Conservation (phyloP, 495 filamentous ascomycete species). For the Penicillium taxi region DNA sequence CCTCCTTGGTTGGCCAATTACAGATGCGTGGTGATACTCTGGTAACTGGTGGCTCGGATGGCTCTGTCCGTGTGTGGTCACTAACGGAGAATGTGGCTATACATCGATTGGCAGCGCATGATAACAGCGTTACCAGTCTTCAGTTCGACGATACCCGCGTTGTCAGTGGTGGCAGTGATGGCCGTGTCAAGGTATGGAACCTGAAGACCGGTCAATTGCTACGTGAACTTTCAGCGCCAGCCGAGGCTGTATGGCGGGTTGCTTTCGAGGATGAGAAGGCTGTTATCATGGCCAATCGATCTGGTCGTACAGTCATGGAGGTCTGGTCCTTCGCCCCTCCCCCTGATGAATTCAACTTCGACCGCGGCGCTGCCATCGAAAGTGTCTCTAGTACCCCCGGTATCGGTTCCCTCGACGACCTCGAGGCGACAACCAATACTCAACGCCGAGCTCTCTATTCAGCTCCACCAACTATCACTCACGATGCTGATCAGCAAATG, state of each 20-base stretch:
- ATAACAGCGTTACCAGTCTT: slow-evolving; percentile 94
- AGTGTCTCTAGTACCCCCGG: slow-evolving; percentile 35
- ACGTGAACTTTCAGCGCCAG: slow-evolving; percentile 79
- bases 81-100: slow-evolving; percentile 81
- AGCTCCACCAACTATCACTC: slow-evolving; percentile 25
- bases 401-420: slow-evolving; percentile 16
- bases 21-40: slow-evolving; percentile 92
- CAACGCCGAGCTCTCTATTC: slow-evolving; percentile 24
- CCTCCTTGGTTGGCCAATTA: slow-evolving; percentile 91
- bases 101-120: slow-evolving; percentile 91
- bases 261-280: slow-evolving; percentile 98
- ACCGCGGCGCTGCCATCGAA: slow-evolving; percentile 24
- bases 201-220: slow-evolving; percentile 83
- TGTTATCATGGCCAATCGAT: slow-evolving; percentile 84
- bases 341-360: slow-evolving; percentile 44
- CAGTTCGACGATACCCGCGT: slow-evolving; percentile 94
- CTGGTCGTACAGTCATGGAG: slow-evolving; percentile 90
- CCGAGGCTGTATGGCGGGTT: slow-evolving; percentile 93
- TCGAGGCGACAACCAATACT: slow-evolving; percentile 5
- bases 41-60: slow-evolving; percentile 93
- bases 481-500: slow-evolving; percentile 35
- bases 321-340: slow-evolving; percentile 91
- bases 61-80: slow-evolving; percentile 92
- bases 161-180: slow-evolving; percentile 91
- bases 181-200: slow-evolving; percentile 96